Conservation (phyloP, 345 rosid genomes). For the Garcia nutans region DNA sequence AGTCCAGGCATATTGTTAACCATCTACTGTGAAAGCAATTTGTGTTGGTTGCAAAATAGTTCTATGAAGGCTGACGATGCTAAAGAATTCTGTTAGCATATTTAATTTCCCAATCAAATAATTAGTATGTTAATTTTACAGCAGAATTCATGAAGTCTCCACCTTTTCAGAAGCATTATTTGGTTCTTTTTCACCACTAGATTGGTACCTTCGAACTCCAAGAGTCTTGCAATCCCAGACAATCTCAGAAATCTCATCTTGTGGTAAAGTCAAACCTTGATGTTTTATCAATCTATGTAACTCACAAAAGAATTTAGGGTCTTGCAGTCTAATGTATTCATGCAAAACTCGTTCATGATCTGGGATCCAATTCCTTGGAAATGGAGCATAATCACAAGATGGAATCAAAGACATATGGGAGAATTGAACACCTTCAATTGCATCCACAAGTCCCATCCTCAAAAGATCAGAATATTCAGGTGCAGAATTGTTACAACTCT, state of each 20-base stretch:
- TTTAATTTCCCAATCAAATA: neutral
- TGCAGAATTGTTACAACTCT: constrained; percentile 77
- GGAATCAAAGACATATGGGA: constrained; percentile 91
- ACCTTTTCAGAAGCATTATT: constrained; percentile 5
- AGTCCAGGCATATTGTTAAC: neutral
- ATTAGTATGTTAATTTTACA: neutral
- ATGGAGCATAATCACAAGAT: constrained; percentile 87
- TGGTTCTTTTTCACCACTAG: constrained; percentile 6
- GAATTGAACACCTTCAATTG: constrained; percentile 91
- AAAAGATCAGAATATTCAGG: constrained; percentile 95
- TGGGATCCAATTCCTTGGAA: constrained; percentile 88
- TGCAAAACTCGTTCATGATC: constrained; percentile 72
- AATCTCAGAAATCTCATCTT: constrained; percentile 77
- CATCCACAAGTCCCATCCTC: constrained; percentile 95
- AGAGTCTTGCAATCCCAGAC: constrained; percentile 88
- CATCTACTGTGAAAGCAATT: neutral
- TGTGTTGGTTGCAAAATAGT: neutral
- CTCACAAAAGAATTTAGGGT: constrained; percentile 79
- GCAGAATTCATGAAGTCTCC: constrained; percentile 7
- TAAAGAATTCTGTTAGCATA: neutral
- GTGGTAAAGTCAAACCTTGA: constrained; percentile 68
- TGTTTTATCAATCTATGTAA: constrained; percentile 63
- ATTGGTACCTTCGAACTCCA: constrained; percentile 53
- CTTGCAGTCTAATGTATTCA: constrained; percentile 74
- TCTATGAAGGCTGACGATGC: neutral